A percentile compares a stretch with the other conserved stretches of the same genome.
These are phyloP conservation scores for Bathelium albidoporum DNA, from an alignment of 495 filamentous ascomycete species.

Conservation along the genomic window DNA sequence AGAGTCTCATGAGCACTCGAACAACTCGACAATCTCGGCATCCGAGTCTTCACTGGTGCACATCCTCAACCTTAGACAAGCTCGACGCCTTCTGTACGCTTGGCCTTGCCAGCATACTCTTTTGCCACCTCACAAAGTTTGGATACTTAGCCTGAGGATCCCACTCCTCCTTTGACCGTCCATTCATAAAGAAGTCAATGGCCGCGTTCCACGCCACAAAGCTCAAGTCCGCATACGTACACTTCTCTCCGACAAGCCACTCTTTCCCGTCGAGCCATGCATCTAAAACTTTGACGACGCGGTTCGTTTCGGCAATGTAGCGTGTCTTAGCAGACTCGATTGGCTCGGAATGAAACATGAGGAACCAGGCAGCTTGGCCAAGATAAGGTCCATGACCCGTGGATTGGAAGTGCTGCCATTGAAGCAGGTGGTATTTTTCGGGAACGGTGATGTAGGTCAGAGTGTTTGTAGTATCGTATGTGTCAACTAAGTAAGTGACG, in stretches of 20 bases:
- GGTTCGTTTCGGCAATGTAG: conserved; percentile 34
- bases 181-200: background rate
- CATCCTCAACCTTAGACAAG: background rate
- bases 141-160: background rate
- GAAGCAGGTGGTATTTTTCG: conserved; percentile 14
- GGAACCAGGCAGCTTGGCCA: conserved; percentile 38
- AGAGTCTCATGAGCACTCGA: background rate
- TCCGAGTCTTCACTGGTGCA: background rate
- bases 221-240: conserved; percentile 58
- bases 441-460: conserved; percentile 9
- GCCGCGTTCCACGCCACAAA: conserved; percentile 20
- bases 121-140: background rate
- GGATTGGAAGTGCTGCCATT: conserved; percentile 38
- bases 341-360: conserved; percentile 29
- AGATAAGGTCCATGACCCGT: conserved; percentile 40
- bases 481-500: conserved; percentile 20
- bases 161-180: background rate
- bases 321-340: conserved; percentile 32
- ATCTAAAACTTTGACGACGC: conserved; percentile 35
- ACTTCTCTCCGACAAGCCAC: conserved; percentile 64
- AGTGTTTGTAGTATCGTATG: conserved; percentile 12
- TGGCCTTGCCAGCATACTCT: background rate
- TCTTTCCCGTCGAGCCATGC: conserved; percentile 49
- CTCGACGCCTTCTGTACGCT: background rate
- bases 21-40: background rate